Evolutionary conservation across 2,329 filamentous ascomycete genomes (phyloP), one percentile per base, ranked within the genome.

Genomic region (Penicillium sp.): DNA sequence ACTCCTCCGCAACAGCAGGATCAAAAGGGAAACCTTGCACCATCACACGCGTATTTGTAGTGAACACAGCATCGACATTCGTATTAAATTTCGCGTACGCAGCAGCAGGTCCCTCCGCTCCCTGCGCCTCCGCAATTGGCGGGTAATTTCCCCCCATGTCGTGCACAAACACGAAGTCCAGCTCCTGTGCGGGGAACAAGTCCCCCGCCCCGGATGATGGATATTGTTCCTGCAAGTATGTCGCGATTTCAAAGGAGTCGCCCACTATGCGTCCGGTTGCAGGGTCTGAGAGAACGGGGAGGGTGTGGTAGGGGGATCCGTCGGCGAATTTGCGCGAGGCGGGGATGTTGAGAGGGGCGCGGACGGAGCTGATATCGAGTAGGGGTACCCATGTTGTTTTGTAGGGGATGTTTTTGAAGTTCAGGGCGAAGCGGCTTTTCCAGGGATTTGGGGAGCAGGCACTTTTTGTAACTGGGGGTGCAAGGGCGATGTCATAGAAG

Each of bases 201-300:
- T 78, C 69, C 0, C 78, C 77, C 1, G 67, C 73, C 1, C 80
- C 80, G 0, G 45, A 33, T 4, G 29, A 47, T 4, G 84, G 82
- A 54, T 83, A 86, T 0, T 69, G 76, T 1, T 78, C 71, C 25
- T 88, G 80, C 2, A 89, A 76, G 64, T 87, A 83, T 27, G 81
- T 71, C 7, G 86, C 86, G 59, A 89, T 89, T 52, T 88, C 86
- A 66, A 87, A 86, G 2, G 85, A 84, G 72, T 89, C 86, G 6
- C 86, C 86, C 3, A 88, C 76, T 50, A 0, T 71, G 58, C 6
- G 65, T 67, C 0, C 45, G 8, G 78, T 81, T 19, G 65, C 55
- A 0, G 75, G 68, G 50, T 87, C 82, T 1, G 74, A 64, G 23
- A 88, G 69, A 42, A 87, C 77, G 2, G 86, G 86, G 0, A 71